Evolutionary conservation across 225 moss, liverwort and hornwort genomes (phyloP), one percentile per base, ranked within the genome.

Genomic region (Polytrichum commune): DNA sequence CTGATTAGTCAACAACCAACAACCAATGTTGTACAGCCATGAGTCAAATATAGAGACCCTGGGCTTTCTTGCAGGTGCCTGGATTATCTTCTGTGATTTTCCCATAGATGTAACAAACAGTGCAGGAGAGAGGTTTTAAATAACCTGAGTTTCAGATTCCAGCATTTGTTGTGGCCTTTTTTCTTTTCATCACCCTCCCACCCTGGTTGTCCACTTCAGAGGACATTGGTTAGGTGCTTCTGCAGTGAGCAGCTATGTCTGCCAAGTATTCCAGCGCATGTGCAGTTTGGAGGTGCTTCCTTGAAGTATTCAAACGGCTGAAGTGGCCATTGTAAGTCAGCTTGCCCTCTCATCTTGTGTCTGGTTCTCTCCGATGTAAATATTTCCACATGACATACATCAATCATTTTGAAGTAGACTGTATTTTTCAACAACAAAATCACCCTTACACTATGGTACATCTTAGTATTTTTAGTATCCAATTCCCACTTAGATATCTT

Each of bases 21-120:
- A 5, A 33, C 76, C 19, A 76, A 65, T 57, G 30, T 65, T 65
- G 70, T 64, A 24, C 76, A 81, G 38, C 78, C 75, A 64, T 78
- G 63, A 64, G 65, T 58, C 8, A 58, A 6, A 23, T 58, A 13
- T 38, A 33, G 32, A 23, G n/a, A n/a, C 32, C 66, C 32, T 66
- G 66, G 35, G 66, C 20, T 66, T 32, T 30, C 66, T 66, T 66
- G 66, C 66, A 66, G 66, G 38, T 35, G 35, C 33, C 10, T 30
- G 66, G 33, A 66, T 18, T 7, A 22, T 46, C 32, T 66, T 35
- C 46, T 32, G 19, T 32, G 13, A 66, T 66, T 53, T 66, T 16
- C 33, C n/a, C 38, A 66, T 32, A 32, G 66, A 46, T 66, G 66
- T 23, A 66, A 32, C 38, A n/a, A 66, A 32, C 66, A 66, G 20